phyloP scores from a whole-genome alignment of 129 eudicot species.

The Artemisia annua region DNA sequence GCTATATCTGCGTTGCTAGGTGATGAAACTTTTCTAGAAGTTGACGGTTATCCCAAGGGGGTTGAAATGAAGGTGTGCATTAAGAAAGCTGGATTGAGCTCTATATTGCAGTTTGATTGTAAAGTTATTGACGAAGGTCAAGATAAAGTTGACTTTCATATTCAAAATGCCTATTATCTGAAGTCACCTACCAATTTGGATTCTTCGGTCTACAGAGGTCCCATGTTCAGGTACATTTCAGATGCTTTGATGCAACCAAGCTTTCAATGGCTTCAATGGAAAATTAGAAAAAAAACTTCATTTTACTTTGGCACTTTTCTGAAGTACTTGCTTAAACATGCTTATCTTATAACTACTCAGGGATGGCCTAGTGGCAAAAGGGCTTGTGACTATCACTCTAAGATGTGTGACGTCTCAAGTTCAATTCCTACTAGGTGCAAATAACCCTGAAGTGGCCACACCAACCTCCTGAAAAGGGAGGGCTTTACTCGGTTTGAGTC shows the following conservation, averaged over 20 bases:
- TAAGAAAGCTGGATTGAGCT: constrained; percentile 65
- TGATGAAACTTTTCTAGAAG: constrained; percentile 40
- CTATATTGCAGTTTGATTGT: constrained; percentile 86
- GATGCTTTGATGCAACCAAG: background rate
- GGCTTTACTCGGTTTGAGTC: too few species aligned
- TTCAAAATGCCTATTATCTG: constrained; percentile 50
- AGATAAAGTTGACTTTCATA: constrained; percentile 43
- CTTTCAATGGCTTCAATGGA: background rate
- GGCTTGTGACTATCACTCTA: too few species aligned
- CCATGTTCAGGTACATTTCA: constrained; percentile 57
- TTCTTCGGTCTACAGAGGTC: constrained; percentile 62
- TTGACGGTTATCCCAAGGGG: constrained; percentile 45
- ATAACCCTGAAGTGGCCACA: too few species aligned
- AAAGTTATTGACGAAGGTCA: constrained; percentile 42
- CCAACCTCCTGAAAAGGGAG: too few species aligned
- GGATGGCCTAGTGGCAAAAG: too few species aligned
- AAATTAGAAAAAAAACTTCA: background rate
- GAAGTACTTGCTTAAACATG: too few species aligned
- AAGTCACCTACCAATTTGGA: constrained; percentile 41
- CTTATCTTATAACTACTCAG: too few species aligned
- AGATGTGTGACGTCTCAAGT: too few species aligned
- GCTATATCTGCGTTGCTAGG: constrained; percentile 87
- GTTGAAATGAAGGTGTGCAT: constrained; percentile 76
- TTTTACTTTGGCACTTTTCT: too few species aligned
- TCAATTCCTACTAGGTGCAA: too few species aligned